Base-by-base conservation (phyloP, 129 eudicot species). In the Sambucus nigra region DNA sequence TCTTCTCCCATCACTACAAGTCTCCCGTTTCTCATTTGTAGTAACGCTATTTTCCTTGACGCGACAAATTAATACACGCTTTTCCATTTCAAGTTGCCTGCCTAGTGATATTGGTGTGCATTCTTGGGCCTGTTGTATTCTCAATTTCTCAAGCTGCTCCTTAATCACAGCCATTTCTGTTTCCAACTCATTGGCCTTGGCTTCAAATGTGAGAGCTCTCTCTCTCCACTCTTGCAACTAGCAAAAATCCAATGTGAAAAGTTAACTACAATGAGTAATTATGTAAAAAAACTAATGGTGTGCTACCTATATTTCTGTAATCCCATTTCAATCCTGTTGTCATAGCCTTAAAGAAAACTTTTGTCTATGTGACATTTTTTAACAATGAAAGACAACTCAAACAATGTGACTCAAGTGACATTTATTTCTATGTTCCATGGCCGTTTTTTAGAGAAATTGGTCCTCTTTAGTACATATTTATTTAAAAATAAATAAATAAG, bases 191-290 rank as follows among this genome's bases (percentile, higher is more conserved):
- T 73, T 71, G 5, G 80, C 77, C 73, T 71, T 77, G 18, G 10
- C 45, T 69, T 85, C 88, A 2, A 59, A 73, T n/a, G 51, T 57
- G 5, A 53, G 53, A 18, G 98, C 89, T 70, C 74, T 91, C 44
- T 62, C 76, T 49, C 67, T 81, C 98, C 95, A 91, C 58, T 85
- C 81, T 65, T 76, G 71, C 65, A 79, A 88, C 98, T 91, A 61
- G 32, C 23, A 63, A 57, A 51, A 61, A 38, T 2, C 24, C n/a
- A 5, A 17, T 24, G 24, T 26, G 8, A 9, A 17, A 32, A 44
- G 57, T 87, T 93, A 29, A 29, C 35, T 29, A 29, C 35, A 29
- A 29, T n/a, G n/a, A n/a, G n/a, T n/a, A n/a, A n/a, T n/a, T n/a
- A n/a, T n/a, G n/a, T n/a, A n/a, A n/a, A n/a, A n/a, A n/a, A n/a